phyloP scores from a whole-genome alignment of 1,284 basidiomycete species.

The Rhizopogon hawkerae region DNA sequence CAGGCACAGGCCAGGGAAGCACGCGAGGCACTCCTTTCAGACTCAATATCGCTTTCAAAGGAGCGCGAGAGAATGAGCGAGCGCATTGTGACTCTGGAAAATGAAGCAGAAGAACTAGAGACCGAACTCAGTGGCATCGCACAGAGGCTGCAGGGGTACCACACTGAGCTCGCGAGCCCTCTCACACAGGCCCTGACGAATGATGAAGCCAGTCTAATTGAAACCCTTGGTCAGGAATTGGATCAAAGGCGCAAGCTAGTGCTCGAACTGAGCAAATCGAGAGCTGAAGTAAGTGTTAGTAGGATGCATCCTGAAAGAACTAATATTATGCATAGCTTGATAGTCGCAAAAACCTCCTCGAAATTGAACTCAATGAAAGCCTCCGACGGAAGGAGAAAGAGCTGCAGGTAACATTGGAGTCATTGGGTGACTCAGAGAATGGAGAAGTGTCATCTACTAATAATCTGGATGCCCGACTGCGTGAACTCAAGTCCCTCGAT shows the following conservation, averaged over 20 bases:
- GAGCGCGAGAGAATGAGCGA: conserved; percentile 68
- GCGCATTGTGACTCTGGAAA: conserved; percentile 60
- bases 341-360: conserved; percentile 70
- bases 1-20: conserved; percentile 65
- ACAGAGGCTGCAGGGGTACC: conserved; percentile 56
- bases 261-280: conserved; percentile 58
- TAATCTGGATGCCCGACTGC: conserved; percentile 58
- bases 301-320: neutral
- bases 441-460: conserved; percentile 51
- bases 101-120: conserved; percentile 62
- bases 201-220: conserved; percentile 67
- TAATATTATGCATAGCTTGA: conserved; percentile 48
- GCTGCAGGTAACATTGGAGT: conserved; percentile 69
- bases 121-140: conserved; percentile 57
- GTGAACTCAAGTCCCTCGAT: conserved; percentile 63
- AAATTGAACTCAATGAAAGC: conserved; percentile 91
- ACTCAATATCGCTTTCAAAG: conserved; percentile 52
- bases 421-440: conserved; percentile 56
- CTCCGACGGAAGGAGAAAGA: conserved; percentile 75
- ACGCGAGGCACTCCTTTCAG: conserved; percentile 59
- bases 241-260: conserved; percentile 68
- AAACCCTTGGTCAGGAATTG: conserved; percentile 65
- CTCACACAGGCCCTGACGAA: conserved; percentile 67
- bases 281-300: conserved; percentile 57
- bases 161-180: conserved; percentile 68